Percentiles rank a stretch among this genome's conserved stretches.
Evolutionary conservation across 768 basidiomycete genomes (phyloP).

Genomic region (Kwoniella botswanensis): DNA sequence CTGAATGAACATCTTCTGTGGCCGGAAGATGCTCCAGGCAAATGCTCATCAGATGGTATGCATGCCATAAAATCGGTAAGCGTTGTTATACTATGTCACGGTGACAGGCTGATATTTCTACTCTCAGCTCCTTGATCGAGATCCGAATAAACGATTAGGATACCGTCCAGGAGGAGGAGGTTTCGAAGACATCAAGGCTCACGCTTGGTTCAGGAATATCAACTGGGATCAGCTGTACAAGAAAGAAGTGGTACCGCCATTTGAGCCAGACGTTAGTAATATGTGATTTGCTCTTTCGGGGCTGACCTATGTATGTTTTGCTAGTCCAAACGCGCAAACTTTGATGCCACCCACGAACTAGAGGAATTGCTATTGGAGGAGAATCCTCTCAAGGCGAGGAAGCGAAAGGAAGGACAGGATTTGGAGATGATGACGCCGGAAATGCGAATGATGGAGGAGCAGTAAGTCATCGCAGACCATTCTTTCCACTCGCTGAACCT

Average conservation of each 20-base stretch:
- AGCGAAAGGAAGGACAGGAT: slow-evolving; percentile 88
- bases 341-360: slow-evolving; percentile 96
- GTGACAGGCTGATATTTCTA: neutral
- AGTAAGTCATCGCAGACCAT: slow-evolving; percentile 63
- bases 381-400: slow-evolving; percentile 93
- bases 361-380: slow-evolving; percentile 95
- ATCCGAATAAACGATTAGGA: slow-evolving; percentile 77
- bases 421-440: slow-evolving; percentile 82
- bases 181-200: slow-evolving; percentile 73
- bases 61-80: slow-evolving; percentile 79
- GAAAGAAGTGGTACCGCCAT: slow-evolving; percentile 73
- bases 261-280: slow-evolving; percentile 84
- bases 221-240: slow-evolving; percentile 79
- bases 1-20: slow-evolving; percentile 82
- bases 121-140: slow-evolving; percentile 82
- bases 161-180: slow-evolving; percentile 78
- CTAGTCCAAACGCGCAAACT: slow-evolving; percentile 98
- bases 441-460: slow-evolving; percentile 98
- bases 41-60: slow-evolving; percentile 76
- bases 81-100: neutral
- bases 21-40: slow-evolving; percentile 85
- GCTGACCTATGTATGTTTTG: slow-evolving; percentile 12
- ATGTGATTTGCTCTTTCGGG: slow-evolving; percentile 40
- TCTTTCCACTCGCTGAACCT: slow-evolving; percentile 11
- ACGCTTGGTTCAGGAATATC: slow-evolving; percentile 82